Conservation (phyloP, 768 basidiomycete species). For the Erythrobasidium yunnanense region DNA sequence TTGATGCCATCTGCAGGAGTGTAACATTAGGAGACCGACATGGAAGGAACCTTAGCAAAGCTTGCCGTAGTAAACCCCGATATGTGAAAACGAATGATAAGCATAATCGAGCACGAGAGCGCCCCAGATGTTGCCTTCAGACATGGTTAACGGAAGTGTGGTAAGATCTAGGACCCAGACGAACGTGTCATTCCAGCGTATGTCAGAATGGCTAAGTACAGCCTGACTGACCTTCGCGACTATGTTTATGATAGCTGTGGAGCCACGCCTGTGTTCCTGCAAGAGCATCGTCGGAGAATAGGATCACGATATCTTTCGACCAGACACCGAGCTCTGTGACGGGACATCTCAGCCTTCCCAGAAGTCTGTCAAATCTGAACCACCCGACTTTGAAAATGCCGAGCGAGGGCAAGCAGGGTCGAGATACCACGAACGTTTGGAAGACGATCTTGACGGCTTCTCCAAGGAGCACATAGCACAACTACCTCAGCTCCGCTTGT, state of each 20-base stretch:
- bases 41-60: not conserved
- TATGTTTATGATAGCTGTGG: slow-evolving; percentile 62
- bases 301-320: slow-evolving; percentile 86
- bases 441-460: slow-evolving; percentile 47
- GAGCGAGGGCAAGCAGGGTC: slow-evolving; percentile 70
- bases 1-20: slow-evolving; percentile 70
- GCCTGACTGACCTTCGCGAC: slow-evolving; percentile 52
- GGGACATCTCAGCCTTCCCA: not conserved
- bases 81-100: slow-evolving; percentile 87
- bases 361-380: slow-evolving; percentile 30
- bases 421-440: slow-evolving; percentile 77
- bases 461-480: slow-evolving; percentile 82
- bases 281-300: slow-evolving; percentile 75
- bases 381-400: slow-evolving; percentile 71
- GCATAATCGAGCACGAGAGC: slow-evolving; percentile 90
- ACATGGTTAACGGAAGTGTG: slow-evolving; percentile 50
- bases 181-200: not conserved
- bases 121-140: slow-evolving; percentile 88
- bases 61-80: slow-evolving; percentile 88
- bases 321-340: slow-evolving; percentile 68
- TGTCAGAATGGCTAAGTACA: not conserved
- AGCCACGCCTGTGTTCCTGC: slow-evolving; percentile 93
- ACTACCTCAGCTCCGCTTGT: slow-evolving; percentile 89
- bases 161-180: no score
- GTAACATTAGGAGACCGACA: not conserved